Evolutionary conservation across 495 filamentous ascomycete genomes (phyloP), one percentile per base, ranked within the genome.

Genomic region (Hypomontagnella monticulosa): DNA sequence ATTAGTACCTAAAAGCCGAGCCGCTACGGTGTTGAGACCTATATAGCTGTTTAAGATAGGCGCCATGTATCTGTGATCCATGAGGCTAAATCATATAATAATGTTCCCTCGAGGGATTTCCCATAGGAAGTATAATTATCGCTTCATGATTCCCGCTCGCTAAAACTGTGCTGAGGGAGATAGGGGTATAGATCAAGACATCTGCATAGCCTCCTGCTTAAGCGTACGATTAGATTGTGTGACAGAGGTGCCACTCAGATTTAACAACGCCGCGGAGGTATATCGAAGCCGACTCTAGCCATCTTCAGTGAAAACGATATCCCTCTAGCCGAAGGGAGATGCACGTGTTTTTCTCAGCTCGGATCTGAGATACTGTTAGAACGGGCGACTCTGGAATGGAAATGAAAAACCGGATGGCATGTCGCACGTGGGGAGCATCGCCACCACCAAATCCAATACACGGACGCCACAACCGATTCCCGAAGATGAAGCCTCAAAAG

Each of bases 181-280:
- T 27, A 27, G 23, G 23, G n/a, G n/a, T n/a, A n/a, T n/a, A n/a
- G n/a, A n/a, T n/a, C n/a, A n/a, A n/a, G n/a, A n/a, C n/a, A n/a
- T n/a, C n/a, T n/a, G n/a, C n/a, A n/a, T n/a, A n/a, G n/a, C n/a
- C n/a, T n/a, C n/a, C n/a, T n/a, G n/a, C n/a, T n/a, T n/a, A n/a
- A n/a, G n/a, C n/a, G n/a, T n/a, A n/a, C n/a, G n/a, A n/a, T n/a
- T n/a, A n/a, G n/a, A n/a, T n/a, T n/a, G n/a, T n/a, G n/a, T n/a
- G n/a, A n/a, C n/a, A n/a, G n/a, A n/a, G n/a, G n/a, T 37, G 33
- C 49, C 49, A 38, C 49, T 38, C 18, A 6, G 49, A 11, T 52
- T 36, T 18, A 40, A 9, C 3, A 40, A 8, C 33, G 38, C 16
- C 19, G 19, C 36, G 10, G 10, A 56, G 27, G 18, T n/a, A 32